Conservation (phyloP, 1,284 basidiomycete species). For the Mycena sp. region DNA sequence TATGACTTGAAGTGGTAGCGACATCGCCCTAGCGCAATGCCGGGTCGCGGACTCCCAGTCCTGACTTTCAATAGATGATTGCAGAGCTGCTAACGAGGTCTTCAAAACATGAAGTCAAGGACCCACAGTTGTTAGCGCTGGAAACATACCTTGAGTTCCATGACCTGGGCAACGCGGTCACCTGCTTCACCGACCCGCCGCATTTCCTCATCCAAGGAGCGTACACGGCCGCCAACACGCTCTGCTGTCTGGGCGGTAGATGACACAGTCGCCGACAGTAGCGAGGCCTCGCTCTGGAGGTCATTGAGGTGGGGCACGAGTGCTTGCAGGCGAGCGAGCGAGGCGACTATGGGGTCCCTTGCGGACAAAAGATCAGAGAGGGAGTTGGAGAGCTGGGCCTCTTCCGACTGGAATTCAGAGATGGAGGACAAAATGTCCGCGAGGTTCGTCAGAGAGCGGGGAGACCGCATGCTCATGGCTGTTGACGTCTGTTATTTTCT, state of each 20-base stretch:
- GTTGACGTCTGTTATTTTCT: conserved; percentile 68
- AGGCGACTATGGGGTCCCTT: conserved; percentile 70
- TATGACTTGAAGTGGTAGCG: conserved; percentile 80
- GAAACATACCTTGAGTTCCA: conserved; percentile 84
- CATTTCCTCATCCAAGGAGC: conserved; percentile 92
- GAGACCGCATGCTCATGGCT: conserved; percentile 45
- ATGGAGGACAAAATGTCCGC: conserved; percentile 75
- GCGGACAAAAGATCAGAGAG: conserved; percentile 79
- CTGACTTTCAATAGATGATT: conserved; percentile 80
- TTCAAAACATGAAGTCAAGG: conserved; percentile 42
- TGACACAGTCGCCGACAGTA: conserved; percentile 67
- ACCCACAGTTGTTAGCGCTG: conserved; percentile 4
- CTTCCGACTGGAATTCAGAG: conserved; percentile 81
- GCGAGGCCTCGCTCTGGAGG: conserved; percentile 68
- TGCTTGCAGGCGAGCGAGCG: conserved; percentile 70
- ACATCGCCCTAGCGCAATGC: conserved; percentile 91
- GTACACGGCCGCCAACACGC: conserved; percentile 89
- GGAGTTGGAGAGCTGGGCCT: conserved; percentile 80
- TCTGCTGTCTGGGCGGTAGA: conserved; percentile 86
- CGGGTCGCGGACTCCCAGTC: conserved; percentile 97
- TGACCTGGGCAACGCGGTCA: conserved; percentile 86
- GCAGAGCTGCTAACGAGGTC: conserved; percentile 84
- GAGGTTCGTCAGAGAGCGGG: conserved; percentile 67
- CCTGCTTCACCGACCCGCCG: conserved; percentile 84
- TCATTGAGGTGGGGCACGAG: conserved; percentile 73